A percentile compares a stretch with the other conserved stretches of the same genome.
These are phyloP conservation scores for Casuarina cunninghamiana DNA, from an alignment of 306 rosid species.

Conservation along the genomic window DNA sequence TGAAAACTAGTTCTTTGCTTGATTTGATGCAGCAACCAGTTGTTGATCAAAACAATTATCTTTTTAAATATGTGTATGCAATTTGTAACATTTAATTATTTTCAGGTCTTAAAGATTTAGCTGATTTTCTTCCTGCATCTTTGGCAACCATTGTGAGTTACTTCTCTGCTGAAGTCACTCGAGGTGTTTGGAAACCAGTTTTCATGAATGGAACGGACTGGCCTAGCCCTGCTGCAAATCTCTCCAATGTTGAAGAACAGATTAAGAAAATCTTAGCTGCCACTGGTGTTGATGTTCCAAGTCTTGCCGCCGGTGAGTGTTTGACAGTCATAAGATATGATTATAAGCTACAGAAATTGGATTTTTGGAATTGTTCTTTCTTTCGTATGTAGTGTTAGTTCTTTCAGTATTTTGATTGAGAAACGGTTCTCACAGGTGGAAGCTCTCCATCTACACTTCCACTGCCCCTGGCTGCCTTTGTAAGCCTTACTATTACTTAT, in stretches of 20 bases:
- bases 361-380: not conserved
- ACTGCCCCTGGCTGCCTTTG: slow-evolving; percentile 59
- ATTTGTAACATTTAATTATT: slow-evolving; percentile 16
- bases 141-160: slow-evolving; percentile 94
- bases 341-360: not conserved
- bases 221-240: slow-evolving; percentile 98
- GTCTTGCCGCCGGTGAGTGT: slow-evolving; percentile 73
- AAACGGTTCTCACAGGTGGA: slow-evolving; percentile 33
- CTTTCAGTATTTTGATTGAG: not conserved
- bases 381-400: not conserved
- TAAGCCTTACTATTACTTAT: slow-evolving; percentile 60
- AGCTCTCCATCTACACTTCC: slow-evolving; percentile 62
- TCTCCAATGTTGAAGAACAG: slow-evolving; percentile 84
- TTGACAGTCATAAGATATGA: no score
- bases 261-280: slow-evolving; percentile 89
- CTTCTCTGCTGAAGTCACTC: slow-evolving; percentile 94
- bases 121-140: slow-evolving; percentile 96
- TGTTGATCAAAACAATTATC: not conserved
- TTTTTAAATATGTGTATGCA: not conserved
- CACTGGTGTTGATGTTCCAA: slow-evolving; percentile 92
- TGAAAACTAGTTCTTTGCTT: not conserved
- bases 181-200: slow-evolving; percentile 92
- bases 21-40: not conserved
- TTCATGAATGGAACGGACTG: slow-evolving; percentile 99
- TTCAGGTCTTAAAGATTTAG: slow-evolving; percentile 96